Base-by-base conservation (phyloP, 345 rosid species). In the Kandelia obovata region DNA sequence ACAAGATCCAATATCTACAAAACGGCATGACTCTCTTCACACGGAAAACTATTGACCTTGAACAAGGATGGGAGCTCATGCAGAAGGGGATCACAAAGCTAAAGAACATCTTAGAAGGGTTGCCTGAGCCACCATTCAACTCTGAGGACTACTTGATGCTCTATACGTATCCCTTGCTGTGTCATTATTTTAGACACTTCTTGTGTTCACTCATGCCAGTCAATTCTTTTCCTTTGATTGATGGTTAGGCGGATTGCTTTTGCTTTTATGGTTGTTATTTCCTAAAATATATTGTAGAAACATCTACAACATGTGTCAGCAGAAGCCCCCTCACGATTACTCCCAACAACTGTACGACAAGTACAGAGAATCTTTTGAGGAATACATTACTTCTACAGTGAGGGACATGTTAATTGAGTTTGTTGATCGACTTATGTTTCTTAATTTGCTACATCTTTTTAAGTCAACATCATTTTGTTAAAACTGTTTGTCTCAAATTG, bases 11-110 rank as follows among this genome's bases (percentile, higher is more conserved):
- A 26, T 5, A 72, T 21, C 75, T 58, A 37, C 65, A 30, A 26
- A n/a, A 7, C 43, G 7, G 1, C 43, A 35, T 10, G 7, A 35
- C 10, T 35, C 43, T 1, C 43, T 34, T 34, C 37, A 34, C 20
- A 34, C 89, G 89, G 61, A 91, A 85, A 84, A 86, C 83, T 0
- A 85, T 81, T 68, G 91, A 89, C 58, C 83, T 94, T 30, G 96
- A 88, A 26, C 89, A 83, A 79, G 98, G 98, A 87, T 94, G 96
- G 97, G 90, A 85, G 51, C 76, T 81, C 74, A 89, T 94, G 96
- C 86, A 86, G 70, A 85, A 83, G 63, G 97, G 97, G 70, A 89
- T 89, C 72, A 76, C 81, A 25, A 94, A 92, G 85, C 83, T 94
- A 72, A 88, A 83, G 84, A 84, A 79, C 71, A 88, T 94, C 72